A percentile compares a stretch with the other conserved stretches of the same genome.
Conservation (phyloP, 306 rosid species). For the Inga leiocalycina region DNA sequence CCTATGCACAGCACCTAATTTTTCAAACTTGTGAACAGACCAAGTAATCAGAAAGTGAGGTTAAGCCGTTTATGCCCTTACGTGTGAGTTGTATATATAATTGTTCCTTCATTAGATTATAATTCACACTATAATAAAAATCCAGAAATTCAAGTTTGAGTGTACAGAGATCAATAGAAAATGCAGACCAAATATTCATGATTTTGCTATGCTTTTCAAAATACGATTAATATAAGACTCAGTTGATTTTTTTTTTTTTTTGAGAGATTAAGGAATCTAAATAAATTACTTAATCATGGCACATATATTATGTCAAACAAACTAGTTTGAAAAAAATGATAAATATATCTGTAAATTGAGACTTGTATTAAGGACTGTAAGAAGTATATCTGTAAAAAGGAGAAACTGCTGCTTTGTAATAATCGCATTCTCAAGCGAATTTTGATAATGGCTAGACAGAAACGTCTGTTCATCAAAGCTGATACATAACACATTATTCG, state of each 20-base stretch:
- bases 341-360: too few species aligned
- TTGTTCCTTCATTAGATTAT: not conserved
- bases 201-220: not conserved
- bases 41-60: not conserved
- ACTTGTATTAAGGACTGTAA: too few species aligned
- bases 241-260: too few species aligned
- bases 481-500: constrained; percentile 15
- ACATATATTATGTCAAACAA: too few species aligned
- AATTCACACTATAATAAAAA: not conserved
- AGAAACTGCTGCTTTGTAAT: constrained; percentile 10
- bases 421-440: constrained; percentile 6
- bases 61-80: not conserved
- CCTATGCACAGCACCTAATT: not conserved
- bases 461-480: not conserved
- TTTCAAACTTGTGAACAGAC: not conserved
- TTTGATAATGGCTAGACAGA: not conserved
- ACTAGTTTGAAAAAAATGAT: too few species aligned
- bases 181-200: not conserved
- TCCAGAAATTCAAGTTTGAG: not conserved
- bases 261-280: too few species aligned
- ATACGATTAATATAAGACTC: not conserved
- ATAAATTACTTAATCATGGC: too few species aligned
- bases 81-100: not conserved
- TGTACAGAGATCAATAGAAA: not conserved
- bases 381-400: not conserved